Conservation (phyloP, 169 alveolate genomes). For the Eimeria acervulina region DNA sequence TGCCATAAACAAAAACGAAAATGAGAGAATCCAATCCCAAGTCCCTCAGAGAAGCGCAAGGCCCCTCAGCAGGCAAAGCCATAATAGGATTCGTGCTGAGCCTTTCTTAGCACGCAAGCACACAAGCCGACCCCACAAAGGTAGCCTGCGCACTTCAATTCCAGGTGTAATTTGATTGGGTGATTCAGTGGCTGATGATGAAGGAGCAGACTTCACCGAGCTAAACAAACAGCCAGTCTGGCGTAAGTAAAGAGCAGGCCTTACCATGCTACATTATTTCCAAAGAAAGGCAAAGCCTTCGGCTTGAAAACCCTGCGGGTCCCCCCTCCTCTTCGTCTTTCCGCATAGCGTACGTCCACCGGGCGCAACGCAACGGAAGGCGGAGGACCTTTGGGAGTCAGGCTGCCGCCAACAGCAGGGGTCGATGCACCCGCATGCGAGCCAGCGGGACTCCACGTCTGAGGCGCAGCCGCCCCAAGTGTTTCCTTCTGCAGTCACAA, state of each 20-base stretch:
- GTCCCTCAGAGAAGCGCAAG: neutral
- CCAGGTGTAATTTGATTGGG: neutral
- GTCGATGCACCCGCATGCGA: conserved; percentile 5
- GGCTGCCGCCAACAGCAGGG: neutral
- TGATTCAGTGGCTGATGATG: neutral
- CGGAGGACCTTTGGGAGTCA: conserved; percentile 10
- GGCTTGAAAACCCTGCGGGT: neutral
- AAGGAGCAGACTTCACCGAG: neutral
- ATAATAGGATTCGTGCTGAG: too few species aligned
- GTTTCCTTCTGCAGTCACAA: neutral
- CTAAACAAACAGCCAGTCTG: too few species aligned
- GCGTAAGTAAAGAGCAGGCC: neutral
- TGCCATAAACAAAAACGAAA: neutral
- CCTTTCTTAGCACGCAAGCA: neutral
- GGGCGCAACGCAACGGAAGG: conserved; percentile 23
- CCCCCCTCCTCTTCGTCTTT: conserved; percentile 12
- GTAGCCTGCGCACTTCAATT: neutral
- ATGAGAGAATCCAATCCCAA: neutral
- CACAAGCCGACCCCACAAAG: neutral
- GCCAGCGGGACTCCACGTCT: neutral
- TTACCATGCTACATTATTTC: conserved; percentile 7
- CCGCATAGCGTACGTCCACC: neutral
- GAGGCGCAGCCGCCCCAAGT: neutral
- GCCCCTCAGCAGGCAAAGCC: neutral
- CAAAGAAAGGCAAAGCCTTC: conserved; percentile 20